Evolutionary conservation across 2,329 filamentous ascomycete species (phyloP).

Genomic region (Claviceps lovelessii): DNA sequence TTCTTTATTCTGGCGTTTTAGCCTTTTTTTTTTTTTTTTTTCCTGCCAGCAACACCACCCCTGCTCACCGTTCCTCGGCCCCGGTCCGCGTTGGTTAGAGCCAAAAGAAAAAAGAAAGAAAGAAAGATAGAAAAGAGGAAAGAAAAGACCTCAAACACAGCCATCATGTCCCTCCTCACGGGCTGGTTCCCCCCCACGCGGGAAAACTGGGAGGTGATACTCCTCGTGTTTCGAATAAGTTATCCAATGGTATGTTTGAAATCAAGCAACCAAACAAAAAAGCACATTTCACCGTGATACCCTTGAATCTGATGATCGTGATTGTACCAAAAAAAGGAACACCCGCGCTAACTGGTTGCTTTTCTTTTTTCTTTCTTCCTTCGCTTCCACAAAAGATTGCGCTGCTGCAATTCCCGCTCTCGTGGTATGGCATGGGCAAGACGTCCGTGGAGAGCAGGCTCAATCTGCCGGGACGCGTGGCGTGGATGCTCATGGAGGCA

Average conservation of each 20-base stretch:
- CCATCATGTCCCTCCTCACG: slow-evolving; percentile 28
- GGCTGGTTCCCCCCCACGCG: slow-evolving; percentile 43
- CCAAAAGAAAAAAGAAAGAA: neutral
- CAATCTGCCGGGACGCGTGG: slow-evolving; percentile 80
- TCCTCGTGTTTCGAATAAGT: slow-evolving; percentile 36
- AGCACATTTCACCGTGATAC: too few relatives aligned
- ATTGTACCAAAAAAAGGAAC: too few relatives aligned
- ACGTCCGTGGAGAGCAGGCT: slow-evolving; percentile 60
- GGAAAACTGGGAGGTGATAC: slow-evolving; percentile 41
- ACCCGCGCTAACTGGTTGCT: neutral
- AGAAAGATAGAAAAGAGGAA: neutral
- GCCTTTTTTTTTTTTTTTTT: neutral
- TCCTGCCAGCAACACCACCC: too few relatives aligned
- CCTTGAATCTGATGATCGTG: too few relatives aligned
- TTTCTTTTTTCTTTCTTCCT: too few relatives aligned
- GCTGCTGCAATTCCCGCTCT: slow-evolving; percentile 57
- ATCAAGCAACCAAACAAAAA: neutral
- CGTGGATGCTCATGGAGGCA: slow-evolving; percentile 80
- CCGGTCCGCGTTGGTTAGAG: neutral
- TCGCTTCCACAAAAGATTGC: slow-evolving; percentile 39
- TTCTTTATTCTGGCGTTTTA: neutral
- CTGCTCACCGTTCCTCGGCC: too few relatives aligned
- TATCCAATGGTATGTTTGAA: slow-evolving; percentile 33
- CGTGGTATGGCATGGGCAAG: slow-evolving; percentile 86
- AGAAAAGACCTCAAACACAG: neutral